phyloP scores from a whole-genome alignment of 1,284 basidiomycete species.

The Microbotryum intermedium region DNA sequence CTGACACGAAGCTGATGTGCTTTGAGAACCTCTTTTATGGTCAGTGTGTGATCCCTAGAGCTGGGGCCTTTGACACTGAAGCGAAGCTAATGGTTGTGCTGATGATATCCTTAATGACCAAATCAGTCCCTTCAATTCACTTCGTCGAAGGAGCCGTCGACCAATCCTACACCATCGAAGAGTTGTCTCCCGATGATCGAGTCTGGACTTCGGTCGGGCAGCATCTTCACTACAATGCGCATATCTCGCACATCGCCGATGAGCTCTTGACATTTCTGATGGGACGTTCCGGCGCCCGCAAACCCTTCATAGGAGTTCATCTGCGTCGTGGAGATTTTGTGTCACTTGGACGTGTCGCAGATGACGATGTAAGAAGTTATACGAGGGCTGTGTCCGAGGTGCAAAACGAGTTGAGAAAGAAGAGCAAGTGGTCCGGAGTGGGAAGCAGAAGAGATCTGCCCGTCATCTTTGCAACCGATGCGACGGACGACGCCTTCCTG shows the following conservation, averaged over 20 bases:
- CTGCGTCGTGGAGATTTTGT: constrained; percentile 21
- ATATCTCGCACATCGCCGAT: constrained; percentile 25
- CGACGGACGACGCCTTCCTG: constrained; percentile 21
- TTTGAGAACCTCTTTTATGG: constrained; percentile 28
- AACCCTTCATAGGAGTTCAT: constrained; percentile 23
- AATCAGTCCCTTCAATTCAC: constrained; percentile 16
- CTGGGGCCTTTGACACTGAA: not conserved
- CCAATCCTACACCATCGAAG: constrained; percentile 22
- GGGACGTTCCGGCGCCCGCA: constrained; percentile 7
- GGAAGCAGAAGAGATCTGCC: constrained; percentile 1
- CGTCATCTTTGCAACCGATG: constrained; percentile 23
- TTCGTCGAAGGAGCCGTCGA: constrained; percentile 18
- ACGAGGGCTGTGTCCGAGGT: constrained; percentile 11
- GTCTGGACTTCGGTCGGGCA: constrained; percentile 22
- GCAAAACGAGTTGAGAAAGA: constrained; percentile 1
- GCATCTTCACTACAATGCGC: constrained; percentile 18
- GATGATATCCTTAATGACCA: not conserved
- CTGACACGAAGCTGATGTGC: constrained; percentile 24
- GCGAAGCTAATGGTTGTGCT: not conserved
- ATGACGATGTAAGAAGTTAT: constrained; percentile 13
- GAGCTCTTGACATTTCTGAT: constrained; percentile 22
- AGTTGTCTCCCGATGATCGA: constrained; percentile 21
- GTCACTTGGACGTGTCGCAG: constrained; percentile 6
- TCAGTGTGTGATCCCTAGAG: not conserved
- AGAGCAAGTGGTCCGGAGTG: not conserved